phyloP scores from a whole-genome alignment of 108 stramenopile species.

The Pseudonitzschia multiseries region DNA sequence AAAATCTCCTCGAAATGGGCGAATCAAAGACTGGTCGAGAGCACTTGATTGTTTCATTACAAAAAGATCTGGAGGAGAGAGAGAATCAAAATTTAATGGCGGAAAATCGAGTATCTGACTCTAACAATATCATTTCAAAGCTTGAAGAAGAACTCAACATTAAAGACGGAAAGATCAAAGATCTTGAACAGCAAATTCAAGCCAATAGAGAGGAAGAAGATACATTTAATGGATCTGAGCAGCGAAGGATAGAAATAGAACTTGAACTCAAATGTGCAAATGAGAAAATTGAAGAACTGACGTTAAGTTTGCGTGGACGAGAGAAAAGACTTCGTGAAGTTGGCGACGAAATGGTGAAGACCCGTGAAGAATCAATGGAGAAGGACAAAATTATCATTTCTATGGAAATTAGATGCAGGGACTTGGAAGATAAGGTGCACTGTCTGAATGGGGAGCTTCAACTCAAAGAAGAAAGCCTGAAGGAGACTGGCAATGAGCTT shows the following conservation, averaged over 20 bases:
- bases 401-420: conserved; percentile 4
- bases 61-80: conserved; percentile 21
- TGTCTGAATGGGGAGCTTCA: conserved; percentile 16
- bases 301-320: conserved; percentile 6
- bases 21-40: conserved; percentile 2
- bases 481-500: conserved; percentile 11
- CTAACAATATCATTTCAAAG: conserved; percentile 12
- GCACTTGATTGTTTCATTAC: conserved; percentile 3
- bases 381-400: not conserved
- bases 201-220: not conserved
- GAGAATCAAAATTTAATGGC: not conserved
- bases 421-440: conserved; percentile 11
- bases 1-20: not conserved
- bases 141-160: conserved; percentile 14
- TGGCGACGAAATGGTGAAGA: conserved; percentile 10
- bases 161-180: conserved; percentile 8
- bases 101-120: conserved; percentile 4
- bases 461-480: conserved; percentile 6
- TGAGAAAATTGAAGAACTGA: conserved; percentile 1
- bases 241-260: conserved; percentile 14
- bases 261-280: not conserved
- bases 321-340: conserved; percentile 3
- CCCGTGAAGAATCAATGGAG: not conserved
- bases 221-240: conserved; percentile 7
- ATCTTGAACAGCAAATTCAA: conserved; percentile 17